phyloP scores from a whole-genome alignment of 2,329 filamentous ascomycete species.

The Penicillium sp. region DNA sequence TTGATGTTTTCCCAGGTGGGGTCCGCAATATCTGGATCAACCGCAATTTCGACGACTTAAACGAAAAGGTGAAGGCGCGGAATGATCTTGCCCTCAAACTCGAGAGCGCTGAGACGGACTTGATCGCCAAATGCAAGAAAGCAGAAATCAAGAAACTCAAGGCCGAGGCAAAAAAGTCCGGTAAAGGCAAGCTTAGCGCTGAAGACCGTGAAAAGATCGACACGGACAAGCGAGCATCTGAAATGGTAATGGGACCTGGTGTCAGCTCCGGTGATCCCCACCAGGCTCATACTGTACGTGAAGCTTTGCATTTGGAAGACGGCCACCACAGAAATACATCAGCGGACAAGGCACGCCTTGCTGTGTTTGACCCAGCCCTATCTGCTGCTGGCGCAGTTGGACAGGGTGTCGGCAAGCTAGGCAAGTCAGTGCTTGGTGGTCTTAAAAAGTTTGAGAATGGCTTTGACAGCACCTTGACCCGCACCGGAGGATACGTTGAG shows the following conservation, averaged over 20 bases:
- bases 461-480: constrained; percentile 35
- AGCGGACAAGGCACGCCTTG: constrained; percentile 21
- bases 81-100: constrained; percentile 68
- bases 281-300: constrained; percentile 52
- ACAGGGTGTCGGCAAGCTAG: constrained; percentile 47
- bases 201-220: constrained; percentile 48
- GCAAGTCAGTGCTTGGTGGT: constrained; percentile 46
- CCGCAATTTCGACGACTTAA: constrained; percentile 75
- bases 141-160: constrained; percentile 69
- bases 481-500: constrained; percentile 34
- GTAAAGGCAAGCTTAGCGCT: constrained; percentile 42
- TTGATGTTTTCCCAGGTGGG: constrained; percentile 93
- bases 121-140: constrained; percentile 77
- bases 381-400: constrained; percentile 54
- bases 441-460: constrained; percentile 42
- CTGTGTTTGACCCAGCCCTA: constrained; percentile 46
- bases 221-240: constrained; percentile 49
- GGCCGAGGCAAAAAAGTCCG: constrained; percentile 60
- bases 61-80: constrained; percentile 77
- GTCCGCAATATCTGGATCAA: constrained; percentile 97
- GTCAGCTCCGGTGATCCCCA: constrained; percentile 58
- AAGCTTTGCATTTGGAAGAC: constrained; percentile 38
- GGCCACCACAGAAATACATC: constrained; percentile 10
- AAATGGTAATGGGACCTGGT: constrained; percentile 49
- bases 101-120: constrained; percentile 77